These are phyloP conservation scores for Aspergillus felis DNA, from an alignment of 2,329 filamentous ascomycete genomes.

Conservation along the genomic window DNA sequence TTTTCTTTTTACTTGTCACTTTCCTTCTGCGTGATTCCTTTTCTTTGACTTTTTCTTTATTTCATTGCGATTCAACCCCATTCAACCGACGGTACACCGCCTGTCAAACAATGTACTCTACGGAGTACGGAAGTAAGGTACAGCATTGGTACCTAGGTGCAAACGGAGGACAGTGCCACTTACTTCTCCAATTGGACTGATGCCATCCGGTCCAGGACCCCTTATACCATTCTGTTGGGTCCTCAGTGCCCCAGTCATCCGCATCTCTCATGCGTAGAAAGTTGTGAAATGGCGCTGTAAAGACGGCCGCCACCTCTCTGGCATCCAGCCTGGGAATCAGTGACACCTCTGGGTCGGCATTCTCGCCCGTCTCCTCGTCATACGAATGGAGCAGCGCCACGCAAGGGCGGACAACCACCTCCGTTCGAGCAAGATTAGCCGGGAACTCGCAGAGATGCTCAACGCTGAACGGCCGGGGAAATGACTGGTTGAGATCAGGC, in stretches of 20 bases:
- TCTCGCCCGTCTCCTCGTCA: slow-evolving; percentile 39
- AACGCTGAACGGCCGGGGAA: slow-evolving; percentile 74
- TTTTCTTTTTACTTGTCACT: neutral
- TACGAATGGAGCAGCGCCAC: slow-evolving; percentile 72
- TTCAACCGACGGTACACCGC: neutral
- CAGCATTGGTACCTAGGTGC: neutral
- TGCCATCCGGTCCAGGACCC: slow-evolving; percentile 80
- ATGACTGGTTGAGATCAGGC: slow-evolving; percentile 62
- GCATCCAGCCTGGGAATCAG: slow-evolving; percentile 80
- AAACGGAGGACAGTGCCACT: slow-evolving; percentile 10
- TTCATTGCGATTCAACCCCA: neutral
- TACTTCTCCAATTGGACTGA: slow-evolving; percentile 66
- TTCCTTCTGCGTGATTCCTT: neutral
- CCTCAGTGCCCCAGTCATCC: slow-evolving; percentile 32
- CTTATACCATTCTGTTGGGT: slow-evolving; percentile 71
- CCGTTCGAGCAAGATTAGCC: slow-evolving; percentile 67
- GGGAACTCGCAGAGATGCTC: slow-evolving; percentile 86
- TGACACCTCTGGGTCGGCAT: slow-evolving; percentile 59
- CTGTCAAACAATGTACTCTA: neutral
- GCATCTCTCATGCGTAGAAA: slow-evolving; percentile 66
- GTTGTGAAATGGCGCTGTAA: slow-evolving; percentile 81
- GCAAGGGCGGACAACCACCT: slow-evolving; percentile 70
- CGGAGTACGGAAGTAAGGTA: neutral
- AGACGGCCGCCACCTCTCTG: slow-evolving; percentile 88
- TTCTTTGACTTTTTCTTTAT: neutral